phyloP scores from a whole-genome alignment of 73 alveolate species.

The Halteria grandinella region DNA sequence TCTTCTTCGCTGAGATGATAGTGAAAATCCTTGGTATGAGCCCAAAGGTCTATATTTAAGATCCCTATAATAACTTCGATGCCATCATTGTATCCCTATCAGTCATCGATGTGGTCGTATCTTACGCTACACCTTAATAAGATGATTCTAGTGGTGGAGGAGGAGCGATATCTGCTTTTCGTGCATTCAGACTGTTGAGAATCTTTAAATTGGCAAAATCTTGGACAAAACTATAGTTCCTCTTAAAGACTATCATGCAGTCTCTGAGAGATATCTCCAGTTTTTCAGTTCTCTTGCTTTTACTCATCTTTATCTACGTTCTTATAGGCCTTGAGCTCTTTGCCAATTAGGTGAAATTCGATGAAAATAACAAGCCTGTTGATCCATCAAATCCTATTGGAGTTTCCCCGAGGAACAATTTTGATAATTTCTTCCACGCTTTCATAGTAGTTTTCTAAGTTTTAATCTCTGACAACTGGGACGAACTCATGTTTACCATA shows the following conservation, averaged over 20 bases:
- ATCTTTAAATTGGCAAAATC: slow-evolving; percentile 34
- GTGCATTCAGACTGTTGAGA: slow-evolving; percentile 43
- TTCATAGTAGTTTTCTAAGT: slow-evolving; percentile 60
- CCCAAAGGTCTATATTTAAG: slow-evolving; percentile 19
- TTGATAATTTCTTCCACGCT: slow-evolving; percentile 54
- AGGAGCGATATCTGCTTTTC: slow-evolving; percentile 34
- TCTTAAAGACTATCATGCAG: slow-evolving; percentile 2
- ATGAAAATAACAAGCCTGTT: not conserved
- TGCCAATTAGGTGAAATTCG: slow-evolving; percentile 35
- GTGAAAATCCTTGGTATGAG: slow-evolving; percentile 56
- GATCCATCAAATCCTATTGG: too few relatives aligned
- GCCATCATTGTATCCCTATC: slow-evolving; percentile 78
- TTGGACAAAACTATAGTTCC: not conserved
- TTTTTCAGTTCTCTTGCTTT: slow-evolving; percentile 36
- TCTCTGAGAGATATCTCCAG: slow-evolving; percentile 19
- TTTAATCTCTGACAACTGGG: slow-evolving; percentile 63
- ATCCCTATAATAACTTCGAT: slow-evolving; percentile 66
- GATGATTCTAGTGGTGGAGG: too few relatives aligned
- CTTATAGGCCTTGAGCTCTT: slow-evolving; percentile 44
- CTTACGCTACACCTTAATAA: too few relatives aligned
- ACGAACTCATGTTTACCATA: slow-evolving; percentile 14
- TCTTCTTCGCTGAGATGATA: slow-evolving; percentile 57
- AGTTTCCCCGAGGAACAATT: slow-evolving; percentile 40
- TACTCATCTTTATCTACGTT: slow-evolving; percentile 25
- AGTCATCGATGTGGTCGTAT: slow-evolving; percentile 78